These are phyloP conservation scores for Litsea cubeba DNA, from an alignment of 164 flowering plant genomes.

Conservation along the genomic window DNA sequence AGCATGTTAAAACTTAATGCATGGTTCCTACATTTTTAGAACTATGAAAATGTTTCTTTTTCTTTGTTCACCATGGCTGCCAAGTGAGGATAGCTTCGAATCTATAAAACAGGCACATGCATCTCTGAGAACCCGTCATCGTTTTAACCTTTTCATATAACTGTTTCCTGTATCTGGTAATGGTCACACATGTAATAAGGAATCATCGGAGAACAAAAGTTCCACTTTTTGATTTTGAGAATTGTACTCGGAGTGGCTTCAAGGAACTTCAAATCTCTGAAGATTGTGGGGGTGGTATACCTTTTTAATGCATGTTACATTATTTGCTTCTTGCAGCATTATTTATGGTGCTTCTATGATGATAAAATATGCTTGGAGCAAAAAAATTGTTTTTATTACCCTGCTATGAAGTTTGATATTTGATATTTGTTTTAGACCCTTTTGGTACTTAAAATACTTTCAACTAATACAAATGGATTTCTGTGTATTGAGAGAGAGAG, in stretches of 20 bases:
- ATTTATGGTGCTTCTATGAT: neutral
- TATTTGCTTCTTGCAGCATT: neutral
- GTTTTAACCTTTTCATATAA: neutral
- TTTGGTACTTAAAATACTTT: too few relatives aligned
- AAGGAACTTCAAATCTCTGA: conserved; percentile 90
- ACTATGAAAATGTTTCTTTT: neutral
- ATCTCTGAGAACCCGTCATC: neutral
- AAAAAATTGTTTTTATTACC: neutral
- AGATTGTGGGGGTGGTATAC: conserved; percentile 94
- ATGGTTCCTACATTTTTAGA: neutral
- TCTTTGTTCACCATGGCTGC: neutral
- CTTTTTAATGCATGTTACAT: neutral
- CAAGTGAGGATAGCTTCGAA: neutral
- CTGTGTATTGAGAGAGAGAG: too few relatives aligned
- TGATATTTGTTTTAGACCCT: too few relatives aligned
- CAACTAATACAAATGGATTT: too few relatives aligned
- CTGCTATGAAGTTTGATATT: neutral
- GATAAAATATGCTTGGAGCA: neutral
- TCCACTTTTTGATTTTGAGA: conserved; percentile 90
- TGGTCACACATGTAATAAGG: conserved; percentile 56
- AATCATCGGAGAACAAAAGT: conserved; percentile 67
- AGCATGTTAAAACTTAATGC: neutral
- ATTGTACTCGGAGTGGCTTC: conserved; percentile 78
- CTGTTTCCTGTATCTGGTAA: too few relatives aligned
- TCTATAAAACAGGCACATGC: neutral